Conservation (phyloP, 305 asterid genomes). For the Rubia tinctorum region DNA sequence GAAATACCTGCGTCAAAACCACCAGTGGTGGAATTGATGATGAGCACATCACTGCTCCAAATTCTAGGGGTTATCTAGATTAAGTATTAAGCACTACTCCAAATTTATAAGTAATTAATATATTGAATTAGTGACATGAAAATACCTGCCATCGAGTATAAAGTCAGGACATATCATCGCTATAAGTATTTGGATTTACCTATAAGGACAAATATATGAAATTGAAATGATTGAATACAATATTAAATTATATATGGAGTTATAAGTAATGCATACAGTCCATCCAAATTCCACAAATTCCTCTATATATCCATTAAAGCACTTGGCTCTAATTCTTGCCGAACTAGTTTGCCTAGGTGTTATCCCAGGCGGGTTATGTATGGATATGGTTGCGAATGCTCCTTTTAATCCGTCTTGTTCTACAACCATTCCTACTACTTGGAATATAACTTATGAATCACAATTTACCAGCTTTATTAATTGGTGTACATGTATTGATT, state of each 20-base stretch:
- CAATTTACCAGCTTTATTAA: too few relatives aligned
- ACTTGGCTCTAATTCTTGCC: background rate
- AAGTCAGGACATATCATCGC: background rate
- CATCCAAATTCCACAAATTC: background rate
- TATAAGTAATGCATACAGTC: background rate
- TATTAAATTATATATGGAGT: background rate
- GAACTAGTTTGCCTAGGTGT: background rate
- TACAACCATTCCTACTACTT: background rate
- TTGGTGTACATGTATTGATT: too few relatives aligned
- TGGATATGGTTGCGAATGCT: background rate
- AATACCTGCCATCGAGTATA: background rate
- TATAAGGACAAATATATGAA: background rate
- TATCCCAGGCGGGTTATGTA: background rate
- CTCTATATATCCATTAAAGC: background rate
- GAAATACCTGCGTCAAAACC: conserved; percentile 78
- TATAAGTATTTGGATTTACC: background rate
- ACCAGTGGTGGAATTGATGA: conserved; percentile 59
- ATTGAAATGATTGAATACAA: background rate
- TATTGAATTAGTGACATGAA: background rate
- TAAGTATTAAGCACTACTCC: too few relatives aligned
- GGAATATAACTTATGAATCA: too few relatives aligned
- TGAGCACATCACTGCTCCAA: conserved; percentile 54
- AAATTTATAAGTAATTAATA: too few relatives aligned
- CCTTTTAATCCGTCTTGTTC: background rate
- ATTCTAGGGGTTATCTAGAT: too few relatives aligned